Percentiles rank a stretch among this genome's conserved stretches.
These are phyloP conservation scores for Fusarium cicatricum DNA, from an alignment of 2,329 filamentous ascomycete genomes.

Conservation along the genomic window DNA sequence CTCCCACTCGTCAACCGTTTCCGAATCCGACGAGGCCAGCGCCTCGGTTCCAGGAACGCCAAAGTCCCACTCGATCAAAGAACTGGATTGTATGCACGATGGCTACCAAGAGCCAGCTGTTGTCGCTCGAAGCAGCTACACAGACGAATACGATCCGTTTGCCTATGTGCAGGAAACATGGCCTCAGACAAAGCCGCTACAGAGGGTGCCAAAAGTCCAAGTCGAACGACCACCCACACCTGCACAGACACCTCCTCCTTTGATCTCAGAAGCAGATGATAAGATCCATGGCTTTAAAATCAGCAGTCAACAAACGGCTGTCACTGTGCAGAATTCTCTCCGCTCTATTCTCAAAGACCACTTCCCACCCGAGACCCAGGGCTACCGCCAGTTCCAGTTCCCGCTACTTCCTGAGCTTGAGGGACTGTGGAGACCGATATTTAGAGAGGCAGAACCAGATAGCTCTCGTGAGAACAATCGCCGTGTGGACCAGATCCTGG, in stretches of 20 bases:
- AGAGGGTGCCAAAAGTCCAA: slow-evolving; percentile 35
- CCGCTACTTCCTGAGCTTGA: slow-evolving; percentile 58
- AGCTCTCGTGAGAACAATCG: slow-evolving; percentile 46
- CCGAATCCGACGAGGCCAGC: slow-evolving; percentile 31
- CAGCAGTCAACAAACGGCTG: slow-evolving; percentile 54
- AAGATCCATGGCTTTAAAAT: slow-evolving; percentile 58
- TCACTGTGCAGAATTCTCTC: slow-evolving; percentile 65
- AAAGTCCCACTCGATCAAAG: slow-evolving; percentile 23
- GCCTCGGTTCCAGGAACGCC: slow-evolving; percentile 41
- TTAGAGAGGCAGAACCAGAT: slow-evolving; percentile 49
- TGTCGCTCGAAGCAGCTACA: slow-evolving; percentile 21
- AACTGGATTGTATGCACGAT: slow-evolving; percentile 12
- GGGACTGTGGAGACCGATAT: slow-evolving; percentile 62
- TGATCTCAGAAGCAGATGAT: slow-evolving; percentile 43
- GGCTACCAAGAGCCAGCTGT: slow-evolving; percentile 22
- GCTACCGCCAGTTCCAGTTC: slow-evolving; percentile 59
- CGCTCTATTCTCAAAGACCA: slow-evolving; percentile 60
- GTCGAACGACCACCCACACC: slow-evolving; percentile 53
- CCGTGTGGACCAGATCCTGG: slow-evolving; percentile 65
- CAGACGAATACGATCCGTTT: slow-evolving; percentile 59
- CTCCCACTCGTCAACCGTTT: slow-evolving; percentile 33
- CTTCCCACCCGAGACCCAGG: slow-evolving; percentile 58
- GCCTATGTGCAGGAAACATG: slow-evolving; percentile 45
- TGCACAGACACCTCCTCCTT: slow-evolving; percentile 53
- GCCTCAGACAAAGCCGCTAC: slow-evolving; percentile 35